Evolutionary conservation across 228 moss, liverwort and hornwort species (phyloP), one percentile per base, ranked within the genome.

Genomic region (Sphagnum fallax): DNA sequence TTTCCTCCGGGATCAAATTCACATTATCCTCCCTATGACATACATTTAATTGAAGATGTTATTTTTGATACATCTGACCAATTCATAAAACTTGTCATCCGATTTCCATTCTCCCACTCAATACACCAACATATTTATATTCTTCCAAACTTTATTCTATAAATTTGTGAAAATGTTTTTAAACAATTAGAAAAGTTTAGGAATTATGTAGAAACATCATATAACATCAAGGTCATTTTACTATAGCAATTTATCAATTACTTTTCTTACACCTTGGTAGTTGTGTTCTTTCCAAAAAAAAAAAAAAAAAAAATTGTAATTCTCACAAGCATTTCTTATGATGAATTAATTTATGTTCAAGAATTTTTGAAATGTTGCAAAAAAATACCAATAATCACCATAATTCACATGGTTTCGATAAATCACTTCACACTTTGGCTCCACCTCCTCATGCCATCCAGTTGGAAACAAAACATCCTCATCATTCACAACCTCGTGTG

Each of bases 341-440:
- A 48, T 18, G 48, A 65, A 49, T 65, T 7, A 65, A 49, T 65
- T 7, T 65, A 13, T 47, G 47, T 6, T 11, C 13, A 65, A 6
- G 6, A 65, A 16, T 47, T 16, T 47, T 5, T 11, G 13, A 49
- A 49, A 49, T 9, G 15, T 15, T 8, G 10, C 51, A 10, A 14
- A 11, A 16, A 50, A 49, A 16, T 72, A 72, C 72, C 72, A 72
- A 16, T 48, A 72, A 14, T 65, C 50, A 48, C 65, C 65, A 3
- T 49, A 55, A 60, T 72, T 50, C 55, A 72, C 72, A 15, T 14
- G 50, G 59, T 57, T 72, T 53, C 65, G 48, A 65, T 72, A 66
- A 5, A 72, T 15, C 65, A 72, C 50, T 58, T 72, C 72, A 65
- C 48, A 66, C 5, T 50, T 57, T 47, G 72, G 72, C 50, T 72